These are phyloP conservation scores for Macrophomina pseudophaseolina DNA, from an alignment of 2,329 filamentous ascomycete genomes.

Conservation along the genomic window DNA sequence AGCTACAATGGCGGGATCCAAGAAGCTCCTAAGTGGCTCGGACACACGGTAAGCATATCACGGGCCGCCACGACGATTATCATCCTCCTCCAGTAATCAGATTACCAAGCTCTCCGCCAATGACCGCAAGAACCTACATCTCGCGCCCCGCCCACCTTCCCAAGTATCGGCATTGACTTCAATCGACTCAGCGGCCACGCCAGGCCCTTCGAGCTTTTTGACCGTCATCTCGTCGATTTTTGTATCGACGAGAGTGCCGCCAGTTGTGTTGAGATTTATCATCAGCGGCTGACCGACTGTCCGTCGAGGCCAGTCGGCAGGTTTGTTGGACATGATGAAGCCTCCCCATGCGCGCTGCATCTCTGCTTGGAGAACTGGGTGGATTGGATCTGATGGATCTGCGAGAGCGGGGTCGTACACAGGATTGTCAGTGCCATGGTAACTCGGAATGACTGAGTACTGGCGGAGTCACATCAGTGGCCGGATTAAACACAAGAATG, in stretches of 20 bases:
- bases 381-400: conserved; percentile 7
- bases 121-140: not conserved
- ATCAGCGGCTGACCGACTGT: conserved; percentile 22
- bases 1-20: too few species aligned
- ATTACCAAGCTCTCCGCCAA: not conserved
- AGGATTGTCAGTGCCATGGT: not conserved
- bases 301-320: conserved; percentile 31
- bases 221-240: conserved; percentile 19
- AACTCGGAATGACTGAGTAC: not conserved
- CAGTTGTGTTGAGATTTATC: conserved; percentile 35
- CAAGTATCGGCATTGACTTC: conserved; percentile 29
- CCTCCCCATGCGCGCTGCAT: conserved; percentile 32
- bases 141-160: not conserved
- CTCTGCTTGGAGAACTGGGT: conserved; percentile 27
- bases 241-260: conserved; percentile 28
- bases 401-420: not conserved
- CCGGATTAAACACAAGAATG: too few species aligned
- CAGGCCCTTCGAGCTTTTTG: conserved; percentile 30
- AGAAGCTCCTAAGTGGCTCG: too few species aligned
- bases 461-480: not conserved
- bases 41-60: too few species aligned
- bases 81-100: not conserved
- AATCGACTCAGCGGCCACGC: conserved; percentile 29
- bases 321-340: conserved; percentile 30
- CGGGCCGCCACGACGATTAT: too few species aligned